These are phyloP conservation scores for Pleurostoma richardsiae DNA, from an alignment of 2,329 filamentous ascomycete genomes.

Conservation along the genomic window DNA sequence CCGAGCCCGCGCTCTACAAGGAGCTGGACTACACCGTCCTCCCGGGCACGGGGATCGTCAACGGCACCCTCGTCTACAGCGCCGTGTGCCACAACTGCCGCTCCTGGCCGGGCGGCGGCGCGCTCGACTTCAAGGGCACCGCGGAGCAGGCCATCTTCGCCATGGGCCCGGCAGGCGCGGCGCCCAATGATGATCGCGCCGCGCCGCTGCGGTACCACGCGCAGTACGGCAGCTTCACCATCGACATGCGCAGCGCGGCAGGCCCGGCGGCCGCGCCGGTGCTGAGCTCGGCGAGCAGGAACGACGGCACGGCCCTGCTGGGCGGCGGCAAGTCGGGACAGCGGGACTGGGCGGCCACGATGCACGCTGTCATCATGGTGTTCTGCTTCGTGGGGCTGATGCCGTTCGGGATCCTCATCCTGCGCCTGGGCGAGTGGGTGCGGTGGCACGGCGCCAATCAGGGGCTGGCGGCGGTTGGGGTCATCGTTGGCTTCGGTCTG, in stretches of 20 bases:
- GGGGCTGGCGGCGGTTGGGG: conserved; percentile 38
- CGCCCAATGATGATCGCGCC: conserved; percentile 33
- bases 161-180: conserved; percentile 40
- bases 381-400: conserved; percentile 49
- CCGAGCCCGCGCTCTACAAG: conserved; percentile 44
- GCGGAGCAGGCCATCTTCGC: conserved; percentile 50
- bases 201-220: conserved; percentile 46
- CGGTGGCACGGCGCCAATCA: conserved; percentile 53
- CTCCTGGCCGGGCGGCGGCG: conserved; percentile 43
- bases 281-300: conserved; percentile 25
- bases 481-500: conserved; percentile 43
- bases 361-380: conserved; percentile 50
- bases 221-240: conserved; percentile 47
- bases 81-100: conserved; percentile 50
- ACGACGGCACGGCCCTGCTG: conserved; percentile 27
- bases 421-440: conserved; percentile 45
- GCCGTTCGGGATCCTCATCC: conserved; percentile 48
- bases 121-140: conserved; percentile 42
- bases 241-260: conserved; percentile 49
- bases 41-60: conserved; percentile 39
- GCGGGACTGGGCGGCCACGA: conserved; percentile 32
- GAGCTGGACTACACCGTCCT: conserved; percentile 39
- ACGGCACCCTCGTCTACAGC: conserved; percentile 39
- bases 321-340: conserved; percentile 15
- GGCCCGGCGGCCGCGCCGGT: conserved; percentile 36